Evolutionary conservation across 768 basidiomycete species (phyloP).

Genomic region (Lactarius quietus): DNA sequence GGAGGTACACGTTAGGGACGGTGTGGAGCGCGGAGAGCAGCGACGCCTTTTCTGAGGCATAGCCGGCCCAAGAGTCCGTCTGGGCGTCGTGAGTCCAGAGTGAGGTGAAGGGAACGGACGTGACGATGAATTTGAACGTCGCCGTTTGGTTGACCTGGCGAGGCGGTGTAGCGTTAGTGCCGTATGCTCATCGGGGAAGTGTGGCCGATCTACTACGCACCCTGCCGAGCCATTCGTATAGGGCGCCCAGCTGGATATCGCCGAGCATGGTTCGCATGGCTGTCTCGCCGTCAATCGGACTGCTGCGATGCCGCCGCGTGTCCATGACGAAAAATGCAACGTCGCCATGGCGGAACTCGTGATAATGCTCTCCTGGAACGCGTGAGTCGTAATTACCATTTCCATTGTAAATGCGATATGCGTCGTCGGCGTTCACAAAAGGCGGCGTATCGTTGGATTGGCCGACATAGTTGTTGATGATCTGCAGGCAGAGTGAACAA

Average conservation of each 20-base stretch:
- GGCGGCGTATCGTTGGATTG: slow-evolving; percentile 50
- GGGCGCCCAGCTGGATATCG: slow-evolving; percentile 53
- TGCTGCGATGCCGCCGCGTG: slow-evolving; percentile 56
- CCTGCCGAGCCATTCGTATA: slow-evolving; percentile 60
- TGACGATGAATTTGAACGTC: slow-evolving; percentile 74
- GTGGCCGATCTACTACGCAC: slow-evolving; percentile 31
- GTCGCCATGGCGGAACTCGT: slow-evolving; percentile 62
- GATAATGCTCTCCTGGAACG: slow-evolving; percentile 47
- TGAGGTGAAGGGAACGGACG: slow-evolving; percentile 70
- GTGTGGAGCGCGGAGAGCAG: slow-evolving; percentile 56
- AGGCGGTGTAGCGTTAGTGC: neutral
- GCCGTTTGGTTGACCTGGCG: slow-evolving; percentile 60
- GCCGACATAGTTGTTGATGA: slow-evolving; percentile 67
- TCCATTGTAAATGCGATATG: slow-evolving; percentile 62
- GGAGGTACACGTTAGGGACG: slow-evolving; percentile 65
- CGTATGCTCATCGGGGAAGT: neutral
- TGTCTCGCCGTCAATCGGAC: slow-evolving; percentile 37
- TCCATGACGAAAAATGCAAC: slow-evolving; percentile 77
- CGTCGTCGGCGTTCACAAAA: slow-evolving; percentile 54
- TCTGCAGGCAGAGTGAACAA: slow-evolving; percentile 34
- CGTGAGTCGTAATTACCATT: slow-evolving; percentile 57
- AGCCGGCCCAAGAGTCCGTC: slow-evolving; percentile 69
- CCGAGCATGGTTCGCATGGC: slow-evolving; percentile 64
- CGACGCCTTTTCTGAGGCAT: slow-evolving; percentile 52
- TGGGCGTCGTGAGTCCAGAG: slow-evolving; percentile 64